Evolutionary conservation across 2,329 filamentous ascomycete genomes (phyloP).

Genomic region (Coniochaeta pulveracea): DNA sequence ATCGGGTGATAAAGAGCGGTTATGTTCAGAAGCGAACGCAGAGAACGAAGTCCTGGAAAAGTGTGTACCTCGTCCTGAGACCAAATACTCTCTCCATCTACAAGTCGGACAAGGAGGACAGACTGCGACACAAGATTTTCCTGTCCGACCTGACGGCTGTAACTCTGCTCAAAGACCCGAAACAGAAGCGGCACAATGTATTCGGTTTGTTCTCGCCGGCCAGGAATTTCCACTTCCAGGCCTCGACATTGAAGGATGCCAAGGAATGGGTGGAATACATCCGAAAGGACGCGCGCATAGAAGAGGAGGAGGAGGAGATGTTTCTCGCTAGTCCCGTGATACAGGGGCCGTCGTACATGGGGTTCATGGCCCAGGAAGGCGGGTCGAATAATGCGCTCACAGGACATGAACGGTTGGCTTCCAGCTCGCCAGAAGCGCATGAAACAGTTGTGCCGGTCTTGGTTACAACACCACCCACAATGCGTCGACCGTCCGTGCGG

Average conservation of each 20-base stretch:
- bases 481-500: conserved; percentile 17
- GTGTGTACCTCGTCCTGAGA: conserved; percentile 77
- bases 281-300: conserved; percentile 67
- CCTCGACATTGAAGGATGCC: conserved; percentile 59
- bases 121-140: conserved; percentile 77
- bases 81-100: conserved; percentile 88
- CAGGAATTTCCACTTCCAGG: conserved; percentile 85
- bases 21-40: conserved; percentile 80
- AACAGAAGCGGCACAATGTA: conserved; percentile 74
- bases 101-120: conserved; percentile 81
- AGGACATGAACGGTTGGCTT: conserved; percentile 32
- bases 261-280: conserved; percentile 81
- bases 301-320: conserved; percentile 81
- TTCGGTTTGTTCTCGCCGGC: conserved; percentile 90
- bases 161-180: conserved; percentile 77
- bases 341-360: conserved; percentile 31
- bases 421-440: conserved; percentile 51
- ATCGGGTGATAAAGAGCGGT: conserved; percentile 83
- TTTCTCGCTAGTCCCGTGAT: conserved; percentile 56
- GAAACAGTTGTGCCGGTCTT: conserved; percentile 21
- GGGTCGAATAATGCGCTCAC: conserved; percentile 8
- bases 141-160: conserved; percentile 87
- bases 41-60: conserved; percentile 94
- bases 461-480: conserved; percentile 19
- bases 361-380: conserved; percentile 6